Percentiles rank a stretch among this genome's conserved stretches.
phyloP scores from a whole-genome alignment of 2,329 filamentous ascomycete genomes.

The Colletotrichum sidae region DNA sequence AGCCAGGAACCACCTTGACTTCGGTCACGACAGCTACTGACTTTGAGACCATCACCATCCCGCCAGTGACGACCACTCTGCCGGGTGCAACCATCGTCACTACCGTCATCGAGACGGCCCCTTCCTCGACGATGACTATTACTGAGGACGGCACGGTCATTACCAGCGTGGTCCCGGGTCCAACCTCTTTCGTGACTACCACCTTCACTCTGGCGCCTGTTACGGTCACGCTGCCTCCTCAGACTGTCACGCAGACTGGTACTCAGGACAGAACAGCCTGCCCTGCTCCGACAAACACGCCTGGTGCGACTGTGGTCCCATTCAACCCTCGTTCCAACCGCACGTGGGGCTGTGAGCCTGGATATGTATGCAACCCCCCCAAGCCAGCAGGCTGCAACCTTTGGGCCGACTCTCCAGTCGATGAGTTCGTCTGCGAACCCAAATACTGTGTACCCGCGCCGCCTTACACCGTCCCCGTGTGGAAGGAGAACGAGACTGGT shows the following conservation, averaged over 20 bases:
- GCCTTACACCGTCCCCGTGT: slow-evolving; percentile 48
- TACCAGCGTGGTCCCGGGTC: slow-evolving; percentile 43
- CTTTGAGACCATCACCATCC: slow-evolving; percentile 34
- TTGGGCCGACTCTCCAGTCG: slow-evolving; percentile 59
- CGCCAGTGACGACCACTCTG: slow-evolving; percentile 39
- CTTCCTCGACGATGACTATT: slow-evolving; percentile 46
- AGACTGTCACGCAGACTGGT: slow-evolving; percentile 44
- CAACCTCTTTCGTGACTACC: slow-evolving; percentile 37
- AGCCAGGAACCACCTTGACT: slow-evolving; percentile 32
- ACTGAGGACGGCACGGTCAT: slow-evolving; percentile 45
- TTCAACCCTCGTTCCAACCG: slow-evolving; percentile 53
- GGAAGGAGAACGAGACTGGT: slow-evolving; percentile 57
- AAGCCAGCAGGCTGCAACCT: slow-evolving; percentile 63
- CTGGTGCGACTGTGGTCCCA: slow-evolving; percentile 38
- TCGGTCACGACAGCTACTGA: slow-evolving; percentile 9
- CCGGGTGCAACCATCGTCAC: slow-evolving; percentile 47
- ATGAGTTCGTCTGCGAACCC: slow-evolving; percentile 60
- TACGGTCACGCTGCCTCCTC: slow-evolving; percentile 44
- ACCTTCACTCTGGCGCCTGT: slow-evolving; percentile 42
- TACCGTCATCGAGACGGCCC: slow-evolving; percentile 45
- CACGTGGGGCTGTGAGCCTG: slow-evolving; percentile 66
- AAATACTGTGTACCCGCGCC: slow-evolving; percentile 59
- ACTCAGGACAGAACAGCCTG: slow-evolving; percentile 53
- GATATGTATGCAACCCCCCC: slow-evolving; percentile 63
- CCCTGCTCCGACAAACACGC: slow-evolving; percentile 54